Conservation (phyloP, 2,329 filamentous ascomycete species). For the Immersiporthe knoxdaviesiana region DNA sequence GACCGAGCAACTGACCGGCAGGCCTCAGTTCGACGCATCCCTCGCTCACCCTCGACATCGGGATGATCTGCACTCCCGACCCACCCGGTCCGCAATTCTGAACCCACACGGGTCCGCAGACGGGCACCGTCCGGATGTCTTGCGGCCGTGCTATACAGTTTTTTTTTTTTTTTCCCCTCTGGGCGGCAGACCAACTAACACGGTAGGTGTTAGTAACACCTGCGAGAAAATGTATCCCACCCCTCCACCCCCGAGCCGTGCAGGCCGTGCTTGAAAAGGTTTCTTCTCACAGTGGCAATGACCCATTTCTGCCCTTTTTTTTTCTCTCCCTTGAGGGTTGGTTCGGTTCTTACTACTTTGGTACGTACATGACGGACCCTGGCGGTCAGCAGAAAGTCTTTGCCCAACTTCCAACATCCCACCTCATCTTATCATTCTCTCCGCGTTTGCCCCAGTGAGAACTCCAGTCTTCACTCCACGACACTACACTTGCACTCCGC, state of each 20-base stretch:
- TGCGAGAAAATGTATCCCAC: not conserved
- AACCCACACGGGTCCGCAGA: slow-evolving; percentile 22
- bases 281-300: slow-evolving; percentile 2
- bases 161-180: not conserved
- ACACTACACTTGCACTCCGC: slow-evolving; percentile 26
- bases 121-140: slow-evolving; percentile 27
- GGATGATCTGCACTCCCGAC: slow-evolving; percentile 25
- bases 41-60: slow-evolving; percentile 8
- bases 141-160: slow-evolving; percentile 14
- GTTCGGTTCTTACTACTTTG: no score
- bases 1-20: slow-evolving; percentile 7
- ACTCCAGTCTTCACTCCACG: slow-evolving; percentile 28
- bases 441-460: slow-evolving; percentile 26
- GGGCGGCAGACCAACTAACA: not conserved
- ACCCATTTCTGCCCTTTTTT: not conserved
- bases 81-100: slow-evolving; percentile 16
- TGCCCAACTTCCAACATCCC: slow-evolving; percentile 16
- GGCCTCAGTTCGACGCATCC: not conserved
- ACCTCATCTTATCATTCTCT: slow-evolving; percentile 28
- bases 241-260: not conserved
- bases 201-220: no score
- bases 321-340: not conserved
- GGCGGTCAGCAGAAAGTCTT: slow-evolving; percentile 13
- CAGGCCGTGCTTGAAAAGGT: slow-evolving; percentile 4
- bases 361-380: no score